phyloP scores from a whole-genome alignment of 805 yeast genomes.

The Tetrapisispora namnaoensis region DNA sequence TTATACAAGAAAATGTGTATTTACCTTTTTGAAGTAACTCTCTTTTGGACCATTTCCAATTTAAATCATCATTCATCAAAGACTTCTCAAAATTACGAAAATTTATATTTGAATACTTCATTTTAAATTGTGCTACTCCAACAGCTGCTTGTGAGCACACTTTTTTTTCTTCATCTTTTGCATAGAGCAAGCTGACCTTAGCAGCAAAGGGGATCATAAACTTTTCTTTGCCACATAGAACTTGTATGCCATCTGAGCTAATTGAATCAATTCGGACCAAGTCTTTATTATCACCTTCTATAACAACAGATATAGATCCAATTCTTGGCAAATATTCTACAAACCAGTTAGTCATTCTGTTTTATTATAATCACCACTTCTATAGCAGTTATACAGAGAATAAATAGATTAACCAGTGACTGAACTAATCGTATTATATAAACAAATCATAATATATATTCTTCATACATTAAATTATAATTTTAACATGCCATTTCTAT shows the following conservation, averaged over 20 bases:
- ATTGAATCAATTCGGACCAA: not conserved
- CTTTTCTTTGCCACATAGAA: too few species aligned
- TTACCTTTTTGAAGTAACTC: slow-evolving; percentile 5
- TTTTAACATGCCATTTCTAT: too few species aligned
- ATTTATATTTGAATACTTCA: not conserved
- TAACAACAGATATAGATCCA: slow-evolving; percentile 10
- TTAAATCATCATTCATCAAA: slow-evolving; percentile 8
- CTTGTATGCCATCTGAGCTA: not conserved
- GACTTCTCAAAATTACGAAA: not conserved
- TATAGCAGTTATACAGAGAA: too few species aligned
- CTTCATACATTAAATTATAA: too few species aligned
- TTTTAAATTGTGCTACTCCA: not conserved
- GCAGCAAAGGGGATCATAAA: slow-evolving; percentile 6
- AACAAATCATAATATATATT: too few species aligned
- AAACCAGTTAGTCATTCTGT: not conserved
- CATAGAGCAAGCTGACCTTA: not conserved
- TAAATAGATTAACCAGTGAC: too few species aligned
- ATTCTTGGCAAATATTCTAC: slow-evolving; percentile 11
- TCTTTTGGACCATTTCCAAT: slow-evolving; percentile 20
- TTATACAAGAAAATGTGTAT: slow-evolving; percentile 11
- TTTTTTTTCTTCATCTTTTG: not conserved
- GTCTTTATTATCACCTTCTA: slow-evolving; percentile 7
- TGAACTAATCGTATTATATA: too few species aligned
- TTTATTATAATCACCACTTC: not conserved
- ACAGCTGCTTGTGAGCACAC: not conserved